A percentile compares a stretch with the other conserved stretches of the same genome.
phyloP scores from a whole-genome alignment of 2,329 filamentous ascomycete species.

The Cladorrhinum sp. region DNA sequence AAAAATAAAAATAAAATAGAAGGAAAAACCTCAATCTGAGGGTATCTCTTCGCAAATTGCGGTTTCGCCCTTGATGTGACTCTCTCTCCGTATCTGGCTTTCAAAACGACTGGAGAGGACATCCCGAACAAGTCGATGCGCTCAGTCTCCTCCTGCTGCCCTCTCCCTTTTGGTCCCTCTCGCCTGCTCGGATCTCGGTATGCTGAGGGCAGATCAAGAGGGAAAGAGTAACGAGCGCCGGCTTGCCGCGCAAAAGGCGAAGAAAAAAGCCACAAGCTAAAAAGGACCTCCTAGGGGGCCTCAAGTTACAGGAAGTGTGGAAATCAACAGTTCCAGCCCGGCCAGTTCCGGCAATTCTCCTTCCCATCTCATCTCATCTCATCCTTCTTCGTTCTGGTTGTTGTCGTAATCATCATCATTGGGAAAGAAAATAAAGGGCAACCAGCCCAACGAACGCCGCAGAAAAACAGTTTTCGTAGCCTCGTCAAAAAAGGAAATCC shows the following conservation, averaged over 20 bases:
- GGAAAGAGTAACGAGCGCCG: neutral
- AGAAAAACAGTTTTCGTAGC: constrained; percentile 17
- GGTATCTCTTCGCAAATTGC: neutral
- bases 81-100: too few species aligned
- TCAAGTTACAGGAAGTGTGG: neutral
- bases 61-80: neutral
- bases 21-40: constrained; percentile 10
- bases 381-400: neutral
- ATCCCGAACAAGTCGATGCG: neutral
- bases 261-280: neutral
- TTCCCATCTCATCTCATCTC: neutral
- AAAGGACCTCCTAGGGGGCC: neutral
- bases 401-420: constrained; percentile 5
- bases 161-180: too few species aligned
- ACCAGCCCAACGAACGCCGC: constrained; percentile 19
- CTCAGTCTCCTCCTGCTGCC: too few species aligned
- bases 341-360: neutral
- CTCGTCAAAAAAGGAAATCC: constrained; percentile 11
- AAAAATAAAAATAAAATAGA: neutral
- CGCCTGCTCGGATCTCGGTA: neutral
- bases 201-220: neutral
- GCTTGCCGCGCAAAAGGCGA: neutral
- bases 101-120: neutral
- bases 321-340: neutral
- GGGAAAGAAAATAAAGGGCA: neutral